A percentile compares a stretch with the other conserved stretches of the same genome.
Conservation (phyloP, 179 eudicot genomes). For the Amaranthus tricolor region DNA sequence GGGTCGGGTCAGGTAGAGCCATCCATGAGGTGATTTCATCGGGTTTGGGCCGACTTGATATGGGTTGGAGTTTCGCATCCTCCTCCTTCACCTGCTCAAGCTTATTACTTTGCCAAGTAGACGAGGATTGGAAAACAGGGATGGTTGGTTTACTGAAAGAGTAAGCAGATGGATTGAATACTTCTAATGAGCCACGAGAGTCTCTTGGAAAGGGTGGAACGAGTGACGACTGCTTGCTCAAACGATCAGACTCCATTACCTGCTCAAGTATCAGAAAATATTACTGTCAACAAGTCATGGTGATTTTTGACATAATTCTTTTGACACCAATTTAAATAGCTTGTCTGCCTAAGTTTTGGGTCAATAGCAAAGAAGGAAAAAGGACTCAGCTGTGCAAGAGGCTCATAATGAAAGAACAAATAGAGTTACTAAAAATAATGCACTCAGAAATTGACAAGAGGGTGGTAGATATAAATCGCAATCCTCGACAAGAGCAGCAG, state of each 20-base stretch:
- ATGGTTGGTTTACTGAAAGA: constrained; percentile 26
- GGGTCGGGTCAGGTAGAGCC: constrained; percentile 61
- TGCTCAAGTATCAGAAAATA: constrained; percentile 10
- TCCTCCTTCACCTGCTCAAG: constrained; percentile 37
- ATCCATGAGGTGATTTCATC: constrained; percentile 85
- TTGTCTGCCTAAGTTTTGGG: constrained; percentile 1
- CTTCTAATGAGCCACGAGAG: constrained; percentile 85
- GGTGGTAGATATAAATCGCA: constrained; percentile 9
- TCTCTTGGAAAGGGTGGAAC: constrained; percentile 61
- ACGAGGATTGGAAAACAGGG: constrained; percentile 37
- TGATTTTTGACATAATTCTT: neutral
- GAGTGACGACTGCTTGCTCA: constrained; percentile 32
- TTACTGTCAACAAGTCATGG: neutral
- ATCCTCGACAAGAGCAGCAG: neutral
- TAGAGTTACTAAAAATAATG: neutral
- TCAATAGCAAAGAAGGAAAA: neutral
- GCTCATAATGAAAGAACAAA: neutral
- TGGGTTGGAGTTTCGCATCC: constrained; percentile 21
- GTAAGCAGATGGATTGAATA: constrained; percentile 68
- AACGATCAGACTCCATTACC: constrained; percentile 31
- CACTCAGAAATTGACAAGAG: constrained; percentile 7
- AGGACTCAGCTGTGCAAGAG: constrained; percentile 1
- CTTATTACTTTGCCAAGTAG: constrained; percentile 46
- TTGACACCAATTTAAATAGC: constrained; percentile 2
- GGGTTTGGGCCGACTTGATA: constrained; percentile 20